Base-by-base conservation (phyloP, 2,329 filamentous ascomycete genomes). In the Calycina herbarum region DNA sequence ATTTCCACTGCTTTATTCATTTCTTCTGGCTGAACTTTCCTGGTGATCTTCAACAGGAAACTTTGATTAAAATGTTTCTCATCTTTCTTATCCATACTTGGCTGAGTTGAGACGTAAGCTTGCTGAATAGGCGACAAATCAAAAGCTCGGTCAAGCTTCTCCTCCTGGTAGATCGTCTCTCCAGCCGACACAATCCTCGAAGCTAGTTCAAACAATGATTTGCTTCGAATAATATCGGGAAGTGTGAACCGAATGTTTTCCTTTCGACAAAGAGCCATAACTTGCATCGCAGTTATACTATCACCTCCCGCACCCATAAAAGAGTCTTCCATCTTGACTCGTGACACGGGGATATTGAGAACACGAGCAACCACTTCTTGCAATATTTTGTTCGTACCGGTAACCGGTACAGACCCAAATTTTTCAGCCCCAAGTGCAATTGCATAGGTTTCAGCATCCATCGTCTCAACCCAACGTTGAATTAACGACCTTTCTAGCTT, bases 221-320 rank as follows among this genome's bases (percentile, higher is more conserved):
- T 62, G 35, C 65, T 65, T 38, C 65, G 65, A 7, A 68, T 56
- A 17, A 68, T 65, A 42, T 67, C 62, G 10, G 59, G 62, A 4
- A 80, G 77, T 7, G 77, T 79, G 57, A 81, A 70, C 31, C 73
- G 73, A 45, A 80, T 56, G 24, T 66, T 64, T 27, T 64, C 20
- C 17, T 31, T 60, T 20, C 70, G 65, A 54, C 68, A 64, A 15
- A n/a, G 75, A 29, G 82, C 79, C 0, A 84, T 81, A 5, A 85
- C 68, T 59, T 79, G 81, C 74, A 80, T 81, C 1, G 77, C 76
- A 13, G 67, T 59, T 1, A 78, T 68, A 1, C 76, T 77, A 60
- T 77, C 76, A 17, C 77, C 77, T 20, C 76, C 76, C 0, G 77
- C 68, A 3, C 67, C 70, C 65, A 78, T 77, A 70, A 81, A 81